A percentile compares a stretch with the other conserved stretches of the same genome.
Conservation (phyloP, 1,284 basidiomycete species). For the Phellinidium pouzarii region DNA sequence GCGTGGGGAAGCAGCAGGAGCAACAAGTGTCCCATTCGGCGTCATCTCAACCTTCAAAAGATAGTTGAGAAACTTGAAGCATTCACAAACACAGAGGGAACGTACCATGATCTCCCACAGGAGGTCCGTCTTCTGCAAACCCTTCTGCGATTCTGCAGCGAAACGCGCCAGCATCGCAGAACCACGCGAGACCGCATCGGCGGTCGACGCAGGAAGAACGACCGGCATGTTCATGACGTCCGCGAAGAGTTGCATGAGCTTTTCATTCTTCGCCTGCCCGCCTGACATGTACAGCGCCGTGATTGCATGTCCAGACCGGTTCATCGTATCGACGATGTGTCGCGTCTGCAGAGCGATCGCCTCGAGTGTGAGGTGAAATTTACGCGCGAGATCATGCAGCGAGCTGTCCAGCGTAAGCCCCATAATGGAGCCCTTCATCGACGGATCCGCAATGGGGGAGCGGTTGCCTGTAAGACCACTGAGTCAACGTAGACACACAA, state of each 20-base stretch:
- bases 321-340: slow-evolving; percentile 93
- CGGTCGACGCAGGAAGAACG: slow-evolving; percentile 72
- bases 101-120: slow-evolving; percentile 92
- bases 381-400: slow-evolving; percentile 78
- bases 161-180: slow-evolving; percentile 91
- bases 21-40: slow-evolving; percentile 69
- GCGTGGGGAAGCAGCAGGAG: slow-evolving; percentile 53
- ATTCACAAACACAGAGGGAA: slow-evolving; percentile 9
- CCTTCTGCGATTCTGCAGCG: slow-evolving; percentile 57
- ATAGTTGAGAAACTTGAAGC: background rate
- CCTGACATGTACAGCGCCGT: slow-evolving; percentile 88
- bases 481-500: background rate
- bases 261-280: slow-evolving; percentile 82
- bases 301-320: slow-evolving; percentile 79
- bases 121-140: slow-evolving; percentile 40
- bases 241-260: slow-evolving; percentile 85
- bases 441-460: slow-evolving; percentile 90
- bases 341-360: slow-evolving; percentile 93
- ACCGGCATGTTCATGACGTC: slow-evolving; percentile 82
- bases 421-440: slow-evolving; percentile 87
- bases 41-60: slow-evolving; percentile 79
- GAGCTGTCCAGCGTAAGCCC: slow-evolving; percentile 81
- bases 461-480: slow-evolving; percentile 60
- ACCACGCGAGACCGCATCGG: slow-evolving; percentile 85
- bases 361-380: slow-evolving; percentile 90